Base-by-base conservation (phyloP, 768 basidiomycete genomes). In the Russula vinacea region DNA sequence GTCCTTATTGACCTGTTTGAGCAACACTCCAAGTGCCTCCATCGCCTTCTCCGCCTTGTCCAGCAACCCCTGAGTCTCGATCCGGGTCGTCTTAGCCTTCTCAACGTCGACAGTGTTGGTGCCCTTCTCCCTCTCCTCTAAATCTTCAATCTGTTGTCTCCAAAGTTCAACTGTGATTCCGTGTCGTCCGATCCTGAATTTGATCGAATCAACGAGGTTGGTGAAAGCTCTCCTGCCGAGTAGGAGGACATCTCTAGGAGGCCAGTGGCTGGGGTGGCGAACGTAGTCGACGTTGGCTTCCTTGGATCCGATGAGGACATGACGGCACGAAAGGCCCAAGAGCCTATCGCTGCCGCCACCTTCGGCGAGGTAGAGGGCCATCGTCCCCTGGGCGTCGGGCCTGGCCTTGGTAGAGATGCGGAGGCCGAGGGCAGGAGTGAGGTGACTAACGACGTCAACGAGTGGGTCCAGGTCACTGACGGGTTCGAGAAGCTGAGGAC, bases 341-440 rank as follows among this genome's bases (percentile, higher is more conserved):
- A 71, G 66, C 7, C 55, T 71, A 51, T 71, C 60, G 67, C 72
- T 75, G 63, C 58, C 61, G 49, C 72, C 72, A 70, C 72, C 76
- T 69, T 76, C 71, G 22, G 71, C 58, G 61, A 78, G 70, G 71
- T 76, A 78, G 67, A 78, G 66, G 59, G 68, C 73, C 67, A 73
- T 69, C 3, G 74, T 77, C 13, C 77, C 77, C 71, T 76, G 69
- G 71, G 64, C 60, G 58, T 70, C 33, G 52, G 67, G 70, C 68
- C 73, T 71, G 67, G 69, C 72, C 69, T 19, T 69, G 69, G 77
- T 68, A 69, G 76, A 68, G 70, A 78, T 76, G 59, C 4, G 52
- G 60, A 77, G 71, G 47, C 77, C 74, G 52, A 76, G 76, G 51
- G 73, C 64, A 45, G 76, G 71, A 68, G 74, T 76, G 60, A 77